Percentiles rank a stretch among this genome's conserved stretches.
Conservation (phyloP, 139 green algal species). For the Ettlia oleoabundans region DNA sequence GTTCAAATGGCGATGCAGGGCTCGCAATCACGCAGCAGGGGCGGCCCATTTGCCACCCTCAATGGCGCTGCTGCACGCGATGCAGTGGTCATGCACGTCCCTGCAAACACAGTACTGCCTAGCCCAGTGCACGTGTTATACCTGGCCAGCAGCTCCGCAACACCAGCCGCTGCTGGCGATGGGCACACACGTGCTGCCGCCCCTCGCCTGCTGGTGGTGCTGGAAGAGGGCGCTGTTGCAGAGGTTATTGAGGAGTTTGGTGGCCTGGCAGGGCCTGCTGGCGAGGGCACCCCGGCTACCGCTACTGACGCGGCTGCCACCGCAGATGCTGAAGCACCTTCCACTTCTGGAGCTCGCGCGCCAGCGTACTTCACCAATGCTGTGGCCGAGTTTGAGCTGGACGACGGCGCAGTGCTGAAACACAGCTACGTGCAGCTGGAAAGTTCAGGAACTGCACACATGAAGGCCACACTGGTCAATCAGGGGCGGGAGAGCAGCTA, state of each 20-base stretch:
- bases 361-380: conserved; percentile 60
- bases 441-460: conserved; percentile 58
- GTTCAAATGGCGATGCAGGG: too few species aligned
- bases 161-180: not conserved
- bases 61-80: conserved; percentile 75
- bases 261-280: not conserved
- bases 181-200: conserved; percentile 2
- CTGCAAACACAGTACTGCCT: conserved; percentile 44
- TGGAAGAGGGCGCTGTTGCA: conserved; percentile 47
- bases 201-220: conserved; percentile 73
- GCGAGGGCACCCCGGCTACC: not conserved
- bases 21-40: conserved; percentile 53
- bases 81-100: conserved; percentile 69
- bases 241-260: conserved; percentile 87
- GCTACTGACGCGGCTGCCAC: not conserved
- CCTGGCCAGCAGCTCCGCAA: conserved; percentile 55
- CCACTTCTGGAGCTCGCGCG: too few species aligned
- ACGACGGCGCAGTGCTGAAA: conserved; percentile 61
- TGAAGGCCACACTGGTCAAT: conserved; percentile 81
- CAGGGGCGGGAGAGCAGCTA: conserved; percentile 75
- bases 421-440: conserved; percentile 76
- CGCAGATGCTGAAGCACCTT: too few species aligned
- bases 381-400: conserved; percentile 77
- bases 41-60: conserved; percentile 78
- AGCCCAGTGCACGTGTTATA: conserved; percentile 78